Conservation (phyloP, 106 monocot species). For the Dendrobium catenatum region DNA sequence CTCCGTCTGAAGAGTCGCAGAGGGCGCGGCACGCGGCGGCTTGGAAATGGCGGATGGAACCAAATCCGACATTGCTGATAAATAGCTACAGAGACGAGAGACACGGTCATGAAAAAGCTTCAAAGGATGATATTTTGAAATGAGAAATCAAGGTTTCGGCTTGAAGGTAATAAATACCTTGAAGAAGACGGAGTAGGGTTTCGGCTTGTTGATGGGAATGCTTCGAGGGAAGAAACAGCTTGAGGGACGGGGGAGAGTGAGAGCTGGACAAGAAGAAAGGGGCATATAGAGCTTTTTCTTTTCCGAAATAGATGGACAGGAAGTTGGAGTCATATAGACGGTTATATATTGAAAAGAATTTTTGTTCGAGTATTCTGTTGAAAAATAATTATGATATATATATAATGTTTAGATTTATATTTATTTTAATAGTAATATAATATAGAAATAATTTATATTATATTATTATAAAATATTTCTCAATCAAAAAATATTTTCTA, state of each 20-base stretch:
- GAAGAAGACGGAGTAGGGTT: not conserved
- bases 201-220: not conserved
- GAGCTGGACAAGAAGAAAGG: not conserved
- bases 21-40: not conserved
- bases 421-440: no score
- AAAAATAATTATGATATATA: no score
- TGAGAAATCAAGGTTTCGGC: not conserved
- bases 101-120: not conserved
- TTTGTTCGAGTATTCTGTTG: no score
- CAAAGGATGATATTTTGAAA: not conserved
- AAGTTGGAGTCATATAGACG: no score
- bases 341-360: no score
- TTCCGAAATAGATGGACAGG: no score
- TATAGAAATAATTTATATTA: no score
- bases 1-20: conserved; percentile 11
- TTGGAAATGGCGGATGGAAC: not conserved
- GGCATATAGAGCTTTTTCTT: not conserved
- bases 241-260: not conserved
- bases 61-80: not conserved
- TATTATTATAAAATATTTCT: no score
- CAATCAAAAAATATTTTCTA: no score
- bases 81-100: conserved; percentile 4
- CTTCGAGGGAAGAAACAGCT: not conserved
- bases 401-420: no score
- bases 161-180: not conserved